These are phyloP conservation scores for Neurospora sp. DNA, from an alignment of 2,329 filamentous ascomycete species.

Conservation along the genomic window DNA sequence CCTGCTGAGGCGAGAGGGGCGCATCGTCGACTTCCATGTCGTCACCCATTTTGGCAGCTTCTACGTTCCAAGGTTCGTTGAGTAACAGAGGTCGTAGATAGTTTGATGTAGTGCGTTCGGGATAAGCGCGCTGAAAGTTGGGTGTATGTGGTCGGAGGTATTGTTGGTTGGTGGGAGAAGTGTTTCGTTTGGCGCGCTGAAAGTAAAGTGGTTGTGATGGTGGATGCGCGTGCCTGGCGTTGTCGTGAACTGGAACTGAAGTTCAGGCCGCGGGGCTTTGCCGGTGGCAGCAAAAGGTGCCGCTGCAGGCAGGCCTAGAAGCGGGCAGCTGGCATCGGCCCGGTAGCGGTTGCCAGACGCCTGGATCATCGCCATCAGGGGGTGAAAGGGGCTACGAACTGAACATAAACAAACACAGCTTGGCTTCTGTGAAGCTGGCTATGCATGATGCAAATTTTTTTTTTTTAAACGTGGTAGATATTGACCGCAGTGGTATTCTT, in stretches of 20 bases:
- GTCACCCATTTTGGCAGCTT: background rate
- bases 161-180: background rate
- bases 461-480: too few relatives aligned
- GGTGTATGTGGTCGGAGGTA: background rate
- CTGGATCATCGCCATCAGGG: background rate
- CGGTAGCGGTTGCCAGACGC: background rate
- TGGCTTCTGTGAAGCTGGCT: background rate
- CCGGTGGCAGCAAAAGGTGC: background rate
- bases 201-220: background rate
- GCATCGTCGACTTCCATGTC: slow-evolving; percentile 4
- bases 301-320: background rate
- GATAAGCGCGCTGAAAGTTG: background rate
- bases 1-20: slow-evolving; percentile 1
- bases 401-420: background rate
- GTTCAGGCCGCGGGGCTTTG: background rate
- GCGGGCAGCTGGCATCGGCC: background rate
- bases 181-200: background rate
- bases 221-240: background rate
- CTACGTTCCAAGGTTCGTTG: background rate
- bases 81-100: background rate
- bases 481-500: background rate
- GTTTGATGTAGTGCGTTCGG: background rate
- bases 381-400: background rate
- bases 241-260: background rate
- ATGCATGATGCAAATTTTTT: too few relatives aligned